A percentile compares a stretch with the other conserved stretches of the same genome.
Conservation (phyloP, 2,329 filamentous ascomycete species). For the Akanthomyces lecanii region DNA sequence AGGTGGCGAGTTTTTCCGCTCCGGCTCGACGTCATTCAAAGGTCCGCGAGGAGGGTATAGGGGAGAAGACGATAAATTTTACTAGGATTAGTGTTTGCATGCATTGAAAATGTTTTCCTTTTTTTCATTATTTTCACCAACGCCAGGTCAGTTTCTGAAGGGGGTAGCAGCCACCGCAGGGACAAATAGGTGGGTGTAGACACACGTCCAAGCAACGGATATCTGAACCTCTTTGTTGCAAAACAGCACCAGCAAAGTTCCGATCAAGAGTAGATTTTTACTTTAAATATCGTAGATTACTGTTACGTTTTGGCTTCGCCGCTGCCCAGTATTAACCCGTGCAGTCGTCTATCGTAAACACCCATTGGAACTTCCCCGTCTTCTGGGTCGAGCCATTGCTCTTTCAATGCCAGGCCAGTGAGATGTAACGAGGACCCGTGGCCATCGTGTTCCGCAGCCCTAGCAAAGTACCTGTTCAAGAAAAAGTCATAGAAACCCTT, state of each 20-base stretch:
- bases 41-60: background rate
- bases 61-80: no score
- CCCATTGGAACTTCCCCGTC: constrained; percentile 67
- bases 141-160: background rate
- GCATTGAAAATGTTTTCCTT: no score
- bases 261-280: background rate
- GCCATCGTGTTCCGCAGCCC: constrained; percentile 32
- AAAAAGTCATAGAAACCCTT: constrained; percentile 98
- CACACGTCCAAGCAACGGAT: no score
- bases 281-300: background rate
- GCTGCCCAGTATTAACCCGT: constrained; percentile 71
- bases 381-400: constrained; percentile 68
- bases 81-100: background rate
- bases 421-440: constrained; percentile 43
- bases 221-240: background rate
- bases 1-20: constrained; percentile 30
- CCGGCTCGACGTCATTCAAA: constrained; percentile 14
- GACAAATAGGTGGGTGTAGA: background rate
- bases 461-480: constrained; percentile 65
- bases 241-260: background rate
- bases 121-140: background rate
- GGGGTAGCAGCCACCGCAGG: background rate
- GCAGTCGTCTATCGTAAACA: constrained; percentile 71
- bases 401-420: constrained; percentile 76
- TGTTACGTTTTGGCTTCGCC: constrained; percentile 51